phyloP scores from a whole-genome alignment of 2,329 filamentous ascomycete genomes.

The Cladosporium sp. region DNA sequence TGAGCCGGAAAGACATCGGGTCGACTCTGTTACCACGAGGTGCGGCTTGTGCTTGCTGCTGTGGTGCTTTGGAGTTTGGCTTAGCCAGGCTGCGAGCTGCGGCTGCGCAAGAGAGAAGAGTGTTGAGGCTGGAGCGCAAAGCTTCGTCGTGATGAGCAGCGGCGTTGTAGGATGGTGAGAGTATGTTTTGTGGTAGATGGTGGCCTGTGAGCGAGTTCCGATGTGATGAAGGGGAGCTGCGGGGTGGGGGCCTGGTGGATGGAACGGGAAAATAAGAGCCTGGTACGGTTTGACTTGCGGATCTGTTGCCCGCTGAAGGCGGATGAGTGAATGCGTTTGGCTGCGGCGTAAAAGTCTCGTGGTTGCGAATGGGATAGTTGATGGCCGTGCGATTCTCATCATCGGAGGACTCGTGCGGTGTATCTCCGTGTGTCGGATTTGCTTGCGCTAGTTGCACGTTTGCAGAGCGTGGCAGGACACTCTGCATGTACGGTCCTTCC shows the following conservation, averaged over 20 bases:
- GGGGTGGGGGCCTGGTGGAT: not conserved
- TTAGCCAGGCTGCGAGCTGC: slow-evolving; percentile 74
- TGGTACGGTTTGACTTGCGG: slow-evolving; percentile 43
- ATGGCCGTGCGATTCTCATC: slow-evolving; percentile 80
- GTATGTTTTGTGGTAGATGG: slow-evolving; percentile 58
- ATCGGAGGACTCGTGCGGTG: slow-evolving; percentile 35
- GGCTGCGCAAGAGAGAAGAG: slow-evolving; percentile 87
- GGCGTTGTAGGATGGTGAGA: slow-evolving; percentile 68
- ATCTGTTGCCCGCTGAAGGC: slow-evolving; percentile 49
- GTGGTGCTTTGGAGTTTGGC: slow-evolving; percentile 31
- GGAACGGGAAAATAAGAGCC: slow-evolving; percentile 39
- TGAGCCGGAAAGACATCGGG: slow-evolving; percentile 50
- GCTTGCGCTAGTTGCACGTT: slow-evolving; percentile 22
- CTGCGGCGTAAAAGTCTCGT: slow-evolving; percentile 67
- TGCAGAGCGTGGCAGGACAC: slow-evolving; percentile 4
- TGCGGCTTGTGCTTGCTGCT: slow-evolving; percentile 30
- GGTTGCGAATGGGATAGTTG: slow-evolving; percentile 49
- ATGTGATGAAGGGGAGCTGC: slow-evolving; percentile 13
- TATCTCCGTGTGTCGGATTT: not conserved
- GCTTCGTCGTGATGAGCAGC: slow-evolving; percentile 77
- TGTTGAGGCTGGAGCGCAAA: slow-evolving; percentile 86
- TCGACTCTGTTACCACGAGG: slow-evolving; percentile 35
- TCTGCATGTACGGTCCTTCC: slow-evolving; percentile 41
- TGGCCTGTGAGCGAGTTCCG: slow-evolving; percentile 22
- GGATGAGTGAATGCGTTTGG: slow-evolving; percentile 91